Evolutionary conservation across 2,329 filamentous ascomycete genomes (phyloP).

Genomic region (Xylariaceae sp.): DNA sequence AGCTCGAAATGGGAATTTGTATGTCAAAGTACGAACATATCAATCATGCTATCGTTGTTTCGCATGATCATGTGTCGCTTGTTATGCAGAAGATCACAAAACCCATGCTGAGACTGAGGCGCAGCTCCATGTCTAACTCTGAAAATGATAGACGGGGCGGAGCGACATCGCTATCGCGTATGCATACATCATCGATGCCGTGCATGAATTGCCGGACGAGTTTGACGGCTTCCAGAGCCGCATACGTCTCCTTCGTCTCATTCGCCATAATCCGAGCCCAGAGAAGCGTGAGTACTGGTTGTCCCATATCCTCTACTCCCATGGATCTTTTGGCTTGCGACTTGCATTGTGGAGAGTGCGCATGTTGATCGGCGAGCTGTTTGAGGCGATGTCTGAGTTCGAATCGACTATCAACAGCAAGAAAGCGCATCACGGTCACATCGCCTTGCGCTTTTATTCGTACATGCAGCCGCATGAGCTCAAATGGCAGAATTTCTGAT

Average conservation of each 20-base stretch:
- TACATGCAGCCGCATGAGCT: conserved; percentile 40
- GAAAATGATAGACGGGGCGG: conserved; percentile 11
- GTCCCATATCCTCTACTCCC: too few species aligned
- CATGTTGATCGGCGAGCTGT: too few species aligned
- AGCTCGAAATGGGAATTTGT: too few species aligned
- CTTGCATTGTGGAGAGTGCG: too few species aligned
- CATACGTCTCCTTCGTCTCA: conserved; percentile 42
- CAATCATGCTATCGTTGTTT: too few species aligned
- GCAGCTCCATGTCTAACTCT: too few species aligned
- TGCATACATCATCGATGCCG: conserved; percentile 36
- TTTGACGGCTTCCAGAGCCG: conserved; percentile 36
- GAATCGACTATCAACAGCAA: conserved; percentile 42
- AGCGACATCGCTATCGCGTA: conserved; percentile 24
- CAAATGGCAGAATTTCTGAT: conserved; percentile 44
- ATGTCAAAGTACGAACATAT: too few species aligned
- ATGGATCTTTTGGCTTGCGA: too few species aligned
- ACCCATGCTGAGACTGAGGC: too few species aligned
- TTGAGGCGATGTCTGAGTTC: background rate
- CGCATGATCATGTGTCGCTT: too few species aligned
- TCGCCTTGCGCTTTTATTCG: conserved; percentile 27
- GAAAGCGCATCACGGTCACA: conserved; percentile 43
- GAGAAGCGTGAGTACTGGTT: too few species aligned
- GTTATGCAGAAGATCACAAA: too few species aligned
- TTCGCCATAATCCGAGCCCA: conserved; percentile 34
- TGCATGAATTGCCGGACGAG: conserved; percentile 44